A percentile compares a stretch with the other conserved stretches of the same genome.
Conservation (phyloP, 2,329 filamentous ascomycete genomes). For the Penicillium sp. region DNA sequence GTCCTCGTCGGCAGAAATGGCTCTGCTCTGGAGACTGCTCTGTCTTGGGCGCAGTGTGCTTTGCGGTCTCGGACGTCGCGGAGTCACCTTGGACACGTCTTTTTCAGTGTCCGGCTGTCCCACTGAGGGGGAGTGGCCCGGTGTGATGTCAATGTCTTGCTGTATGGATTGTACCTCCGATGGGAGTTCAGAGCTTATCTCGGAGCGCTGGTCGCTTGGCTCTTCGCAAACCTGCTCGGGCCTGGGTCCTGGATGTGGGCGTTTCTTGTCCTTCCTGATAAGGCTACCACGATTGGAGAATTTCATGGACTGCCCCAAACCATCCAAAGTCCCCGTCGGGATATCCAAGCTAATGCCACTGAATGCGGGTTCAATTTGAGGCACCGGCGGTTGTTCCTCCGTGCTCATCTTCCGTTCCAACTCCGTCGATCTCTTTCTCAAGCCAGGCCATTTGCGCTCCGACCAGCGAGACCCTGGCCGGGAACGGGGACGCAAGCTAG, state of each 20-base stretch:
- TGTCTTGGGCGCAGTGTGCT: slow-evolving; percentile 40
- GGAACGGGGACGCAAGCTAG: slow-evolving; percentile 29
- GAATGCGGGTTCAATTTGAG: slow-evolving; percentile 41
- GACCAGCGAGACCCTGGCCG: slow-evolving; percentile 45
- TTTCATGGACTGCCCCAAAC: slow-evolving; percentile 52
- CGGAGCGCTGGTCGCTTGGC: slow-evolving; percentile 2
- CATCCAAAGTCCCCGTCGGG: slow-evolving; percentile 54
- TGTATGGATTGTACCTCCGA: slow-evolving; percentile 7
- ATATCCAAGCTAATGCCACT: slow-evolving; percentile 55
- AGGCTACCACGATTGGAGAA: slow-evolving; percentile 63
- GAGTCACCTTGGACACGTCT: slow-evolving; percentile 23
- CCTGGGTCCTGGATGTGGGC: slow-evolving; percentile 31
- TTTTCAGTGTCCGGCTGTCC: slow-evolving; percentile 17
- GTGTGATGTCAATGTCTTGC: slow-evolving; percentile 18
- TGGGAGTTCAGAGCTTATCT: slow-evolving; percentile 7
- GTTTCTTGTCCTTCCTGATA: slow-evolving; percentile 49
- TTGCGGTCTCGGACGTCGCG: slow-evolving; percentile 31
- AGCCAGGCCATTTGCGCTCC: slow-evolving; percentile 43
- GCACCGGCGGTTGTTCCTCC: slow-evolving; percentile 34
- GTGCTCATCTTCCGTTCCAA: slow-evolving; percentile 27
- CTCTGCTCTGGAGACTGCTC: slow-evolving; percentile 43
- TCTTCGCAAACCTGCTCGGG: slow-evolving; percentile 9
- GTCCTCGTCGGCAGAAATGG: slow-evolving; percentile 63
- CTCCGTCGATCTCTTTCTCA: slow-evolving; percentile 37
- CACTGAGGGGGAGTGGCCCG: slow-evolving; percentile 9